A percentile compares a stretch with the other conserved stretches of the same genome.
Evolutionary conservation across 129 eudicot genomes (phyloP).

Genomic region (Centrapalus pauciflorus): DNA sequence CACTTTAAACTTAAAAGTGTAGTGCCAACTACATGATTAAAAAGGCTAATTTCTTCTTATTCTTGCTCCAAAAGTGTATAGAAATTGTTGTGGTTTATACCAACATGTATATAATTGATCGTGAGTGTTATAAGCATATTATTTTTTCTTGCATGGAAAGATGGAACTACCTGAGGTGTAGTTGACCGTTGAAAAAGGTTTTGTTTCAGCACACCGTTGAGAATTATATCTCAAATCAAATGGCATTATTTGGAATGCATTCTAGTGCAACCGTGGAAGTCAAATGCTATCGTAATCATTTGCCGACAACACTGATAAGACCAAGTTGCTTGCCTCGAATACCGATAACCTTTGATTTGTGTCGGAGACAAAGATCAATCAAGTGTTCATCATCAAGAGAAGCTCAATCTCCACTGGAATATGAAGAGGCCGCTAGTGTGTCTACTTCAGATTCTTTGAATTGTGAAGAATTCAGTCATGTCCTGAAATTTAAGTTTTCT

Average conservation of each 20-base stretch:
- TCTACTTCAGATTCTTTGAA: conserved; percentile 31
- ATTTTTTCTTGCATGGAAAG: neutral
- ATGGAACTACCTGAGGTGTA: neutral
- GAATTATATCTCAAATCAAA: conserved; percentile 13
- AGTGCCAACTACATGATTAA: neutral
- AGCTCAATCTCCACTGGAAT: conserved; percentile 36
- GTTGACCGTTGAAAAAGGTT: neutral
- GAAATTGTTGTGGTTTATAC: neutral
- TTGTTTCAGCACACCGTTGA: conserved; percentile 5
- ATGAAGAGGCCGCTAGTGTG: conserved; percentile 33
- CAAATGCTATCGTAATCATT: conserved; percentile 25
- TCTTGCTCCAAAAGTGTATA: neutral
- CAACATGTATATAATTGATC: neutral
- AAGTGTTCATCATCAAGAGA: conserved; percentile 41
- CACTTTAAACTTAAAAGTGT: neutral
- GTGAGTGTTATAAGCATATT: neutral
- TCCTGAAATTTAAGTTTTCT: conserved; percentile 61
- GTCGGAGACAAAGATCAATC: conserved; percentile 21
- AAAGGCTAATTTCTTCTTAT: neutral
- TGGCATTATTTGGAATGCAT: conserved; percentile 51
- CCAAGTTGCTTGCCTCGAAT: conserved; percentile 32
- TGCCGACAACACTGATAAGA: conserved; percentile 29
- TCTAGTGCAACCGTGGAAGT: conserved; percentile 26
- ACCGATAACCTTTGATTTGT: neutral
- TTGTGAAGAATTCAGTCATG: conserved; percentile 77